These are phyloP conservation scores for Coemansia umbellata DNA, from an alignment of 192 early-diverging fungal species.

Conservation along the genomic window DNA sequence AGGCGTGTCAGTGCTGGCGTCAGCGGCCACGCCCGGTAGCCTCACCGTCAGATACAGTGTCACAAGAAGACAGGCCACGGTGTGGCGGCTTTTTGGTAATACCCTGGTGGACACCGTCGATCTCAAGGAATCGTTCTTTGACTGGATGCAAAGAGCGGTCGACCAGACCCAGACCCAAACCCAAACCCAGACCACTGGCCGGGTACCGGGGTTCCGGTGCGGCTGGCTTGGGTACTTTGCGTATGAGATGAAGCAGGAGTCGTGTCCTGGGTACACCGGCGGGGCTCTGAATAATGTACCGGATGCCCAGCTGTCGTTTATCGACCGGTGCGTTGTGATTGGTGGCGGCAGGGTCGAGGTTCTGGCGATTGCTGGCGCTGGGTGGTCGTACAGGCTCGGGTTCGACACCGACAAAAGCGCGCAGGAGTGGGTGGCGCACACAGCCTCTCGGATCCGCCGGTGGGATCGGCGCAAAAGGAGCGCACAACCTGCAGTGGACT, in stretches of 20 bases:
- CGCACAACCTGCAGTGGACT: no score
- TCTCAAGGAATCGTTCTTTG: slow-evolving; percentile 54
- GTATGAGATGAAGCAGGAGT: slow-evolving; percentile 90
- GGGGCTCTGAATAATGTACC: slow-evolving; percentile 27
- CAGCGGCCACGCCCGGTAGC: slow-evolving; percentile 7
- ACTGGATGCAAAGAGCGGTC: slow-evolving; percentile 56
- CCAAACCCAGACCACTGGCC: no score
- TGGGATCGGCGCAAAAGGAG: no score
- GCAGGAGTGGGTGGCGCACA: slow-evolving; percentile 6
- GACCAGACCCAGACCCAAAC: no score
- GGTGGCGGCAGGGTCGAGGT: slow-evolving; percentile 52
- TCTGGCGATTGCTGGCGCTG: slow-evolving; percentile 18
- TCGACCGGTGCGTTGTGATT: slow-evolving; percentile 70
- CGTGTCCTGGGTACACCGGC: not conserved
- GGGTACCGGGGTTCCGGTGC: slow-evolving; percentile 58
- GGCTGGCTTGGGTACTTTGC: slow-evolving; percentile 90
- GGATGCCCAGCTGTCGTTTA: slow-evolving; percentile 73
- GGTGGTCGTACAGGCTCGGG: slow-evolving; percentile 14
- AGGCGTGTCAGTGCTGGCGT: slow-evolving; percentile 33
- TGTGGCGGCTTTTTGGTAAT: not conserved
- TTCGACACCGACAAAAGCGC: slow-evolving; percentile 10
- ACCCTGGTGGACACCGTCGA: not conserved
- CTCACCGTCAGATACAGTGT: slow-evolving; percentile 31
- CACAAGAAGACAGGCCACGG: not conserved
- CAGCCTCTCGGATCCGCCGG: not conserved